Percentiles rank a stretch among this genome's conserved stretches.
Evolutionary conservation across 495 filamentous ascomycete genomes (phyloP).

Genomic region (Penicillium diatomitis): DNA sequence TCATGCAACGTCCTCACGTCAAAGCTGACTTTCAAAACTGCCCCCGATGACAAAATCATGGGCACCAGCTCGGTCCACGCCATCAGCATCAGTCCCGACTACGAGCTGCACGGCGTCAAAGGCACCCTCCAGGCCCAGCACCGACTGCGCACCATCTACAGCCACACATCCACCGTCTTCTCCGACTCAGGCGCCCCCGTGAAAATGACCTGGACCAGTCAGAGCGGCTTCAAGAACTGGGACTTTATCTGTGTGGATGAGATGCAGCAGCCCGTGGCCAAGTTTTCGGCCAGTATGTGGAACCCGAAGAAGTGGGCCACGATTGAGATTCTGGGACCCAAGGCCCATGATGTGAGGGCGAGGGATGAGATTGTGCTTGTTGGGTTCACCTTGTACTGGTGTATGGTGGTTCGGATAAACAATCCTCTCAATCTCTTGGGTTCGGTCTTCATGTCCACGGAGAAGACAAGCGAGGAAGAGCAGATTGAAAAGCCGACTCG

Average conservation of each 20-base stretch:
- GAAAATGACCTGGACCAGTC: conserved; percentile 25
- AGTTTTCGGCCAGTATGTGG: conserved; percentile 19
- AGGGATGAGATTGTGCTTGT: conserved; percentile 29
- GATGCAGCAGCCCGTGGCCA: conserved; percentile 19
- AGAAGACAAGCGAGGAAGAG: too few species aligned
- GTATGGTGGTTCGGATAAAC: conserved; percentile 13
- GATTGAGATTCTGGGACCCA: conserved; percentile 23
- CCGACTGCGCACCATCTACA: conserved; percentile 22
- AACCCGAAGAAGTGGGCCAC: conserved; percentile 18
- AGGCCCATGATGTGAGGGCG: conserved; percentile 4
- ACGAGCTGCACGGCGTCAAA: conserved; percentile 14
- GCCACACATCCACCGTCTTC: conserved; percentile 18
- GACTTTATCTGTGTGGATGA: conserved; percentile 29
- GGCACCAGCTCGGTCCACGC: conserved; percentile 16
- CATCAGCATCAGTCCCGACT: conserved; percentile 23
- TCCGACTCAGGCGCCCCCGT: conserved; percentile 11
- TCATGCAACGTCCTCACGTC: conserved; percentile 6
- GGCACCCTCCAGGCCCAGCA: conserved; percentile 20
- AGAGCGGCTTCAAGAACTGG: conserved; percentile 21
- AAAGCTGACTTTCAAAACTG: conserved; percentile 7
- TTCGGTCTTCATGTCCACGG: too few species aligned
- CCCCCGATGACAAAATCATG: conserved; percentile 6
- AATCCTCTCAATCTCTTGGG: neutral
- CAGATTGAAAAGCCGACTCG: too few species aligned
- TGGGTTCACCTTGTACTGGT: conserved; percentile 20